A percentile compares a stretch with the other conserved stretches of the same genome.
phyloP scores from a whole-genome alignment of 2,329 filamentous ascomycete species.

The Trichophyton simii region DNA sequence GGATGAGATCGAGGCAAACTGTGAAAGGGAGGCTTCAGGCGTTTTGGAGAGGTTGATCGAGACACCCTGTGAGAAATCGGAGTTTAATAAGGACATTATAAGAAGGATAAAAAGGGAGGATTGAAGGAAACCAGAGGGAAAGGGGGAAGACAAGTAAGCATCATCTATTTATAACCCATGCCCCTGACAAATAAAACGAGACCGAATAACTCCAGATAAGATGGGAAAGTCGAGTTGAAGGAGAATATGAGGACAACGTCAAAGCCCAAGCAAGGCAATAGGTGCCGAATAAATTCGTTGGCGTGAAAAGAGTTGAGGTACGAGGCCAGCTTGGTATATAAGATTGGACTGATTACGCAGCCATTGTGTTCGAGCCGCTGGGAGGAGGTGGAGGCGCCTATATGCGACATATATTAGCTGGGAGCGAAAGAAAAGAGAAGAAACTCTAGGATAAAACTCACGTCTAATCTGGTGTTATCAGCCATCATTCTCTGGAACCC shows the following conservation, averaged over 20 bases:
- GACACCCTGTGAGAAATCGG: neutral
- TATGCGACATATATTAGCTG: neutral
- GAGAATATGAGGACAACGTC: neutral
- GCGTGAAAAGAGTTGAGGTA: neutral
- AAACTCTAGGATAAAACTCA: constrained; percentile 20
- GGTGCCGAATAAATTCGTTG: neutral
- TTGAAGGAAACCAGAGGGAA: neutral
- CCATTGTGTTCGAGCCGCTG: neutral
- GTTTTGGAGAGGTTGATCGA: neutral
- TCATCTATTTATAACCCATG: constrained; percentile 3
- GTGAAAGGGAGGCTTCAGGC: neutral
- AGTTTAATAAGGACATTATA: constrained; percentile 2
- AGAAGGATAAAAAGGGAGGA: neutral
- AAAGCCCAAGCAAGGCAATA: neutral
- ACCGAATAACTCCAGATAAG: constrained; percentile 4
- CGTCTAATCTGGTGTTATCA: constrained; percentile 72
- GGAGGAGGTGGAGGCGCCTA: constrained; percentile 4
- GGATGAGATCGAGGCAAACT: neutral
- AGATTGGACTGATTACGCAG: neutral
- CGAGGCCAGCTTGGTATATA: neutral
- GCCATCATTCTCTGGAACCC: constrained; percentile 92
- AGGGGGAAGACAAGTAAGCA: neutral
- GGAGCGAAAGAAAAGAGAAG: neutral
- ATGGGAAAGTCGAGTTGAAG: neutral
- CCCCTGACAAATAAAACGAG: neutral